Base-by-base conservation (phyloP, 176 grass and related monocot species). In the Pharus latifolius region DNA sequence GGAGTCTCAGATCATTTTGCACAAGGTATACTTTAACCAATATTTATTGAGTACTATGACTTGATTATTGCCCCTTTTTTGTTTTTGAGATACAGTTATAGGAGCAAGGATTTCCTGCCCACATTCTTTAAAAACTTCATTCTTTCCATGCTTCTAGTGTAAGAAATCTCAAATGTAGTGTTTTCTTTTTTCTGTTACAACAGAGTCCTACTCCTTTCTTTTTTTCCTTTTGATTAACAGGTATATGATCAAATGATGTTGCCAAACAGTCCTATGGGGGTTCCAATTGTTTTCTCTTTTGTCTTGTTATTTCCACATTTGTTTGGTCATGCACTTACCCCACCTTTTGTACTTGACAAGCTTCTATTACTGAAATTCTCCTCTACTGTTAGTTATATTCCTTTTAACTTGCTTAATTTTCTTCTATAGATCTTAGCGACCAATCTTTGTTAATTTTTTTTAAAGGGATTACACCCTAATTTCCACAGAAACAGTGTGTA, bases 1-100 rank as follows among this genome's bases (percentile, higher is more conserved):
- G 94, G 94, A 80, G 89, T 97, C 29, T 90, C 94, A 27, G 94
- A 98, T 87, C 79, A 93, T 78, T 98, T 85, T 64, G 94, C 94
- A 78, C 81, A 88, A 91, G 94, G 94, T 98, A 80, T 20, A 35
- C 59, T 43, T 70, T 53, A 66, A 41, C 37, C 22, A 80, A 3
- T 46, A 46, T n/a, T 14, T 71, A 14, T 13, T 32, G 2, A 23
- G 49, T 19, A 56, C 2, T 59, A 17, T 33, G 31, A 32, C 18
- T 58, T 7, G 15, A 43, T 17, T 52, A 17, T 14, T 60, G 24
- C 25, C 12, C 19, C 10, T 13, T 44, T 57, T 73, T 38, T 4
- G 35, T 9, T 38, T 38, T 38, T 9, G 8, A 50, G 10, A 66
- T 79, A 47, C 17, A 62, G 51, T 2, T 13, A 46, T 4, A 26